Percentiles rank a stretch among this genome's conserved stretches.
phyloP scores from a whole-genome alignment of 768 basidiomycete species.

The Mycena vulgaris region DNA sequence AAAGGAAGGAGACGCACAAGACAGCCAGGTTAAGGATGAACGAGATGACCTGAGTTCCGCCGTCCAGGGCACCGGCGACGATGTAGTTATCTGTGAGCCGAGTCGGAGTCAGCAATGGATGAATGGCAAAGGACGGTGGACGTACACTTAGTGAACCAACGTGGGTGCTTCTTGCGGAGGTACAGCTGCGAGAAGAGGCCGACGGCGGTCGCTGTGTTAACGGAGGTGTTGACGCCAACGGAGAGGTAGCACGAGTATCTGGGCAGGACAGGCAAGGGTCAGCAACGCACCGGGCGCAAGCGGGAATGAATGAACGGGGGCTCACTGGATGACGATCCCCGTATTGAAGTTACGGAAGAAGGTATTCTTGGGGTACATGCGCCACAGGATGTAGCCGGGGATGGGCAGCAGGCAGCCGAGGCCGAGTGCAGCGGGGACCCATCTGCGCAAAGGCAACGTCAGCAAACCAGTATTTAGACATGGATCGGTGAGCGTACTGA shows the following conservation, averaged over 20 bases:
- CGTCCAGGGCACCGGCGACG: slow-evolving; percentile 57
- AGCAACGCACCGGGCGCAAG: too few species aligned
- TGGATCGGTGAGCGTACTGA: too few species aligned
- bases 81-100: slow-evolving; percentile 55
- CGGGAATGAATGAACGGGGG: slow-evolving; percentile 22
- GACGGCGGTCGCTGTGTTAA: slow-evolving; percentile 38
- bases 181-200: slow-evolving; percentile 40
- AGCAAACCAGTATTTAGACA: too few species aligned
- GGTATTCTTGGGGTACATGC: slow-evolving; percentile 45
- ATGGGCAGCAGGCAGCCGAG: slow-evolving; percentile 51
- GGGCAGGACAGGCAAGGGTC: slow-evolving; percentile 43
- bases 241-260: slow-evolving; percentile 40
- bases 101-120: slow-evolving; percentile 17
- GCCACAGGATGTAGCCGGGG: slow-evolving; percentile 51
- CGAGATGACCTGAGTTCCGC: slow-evolving; percentile 55
- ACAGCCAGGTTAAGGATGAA: slow-evolving; percentile 50
- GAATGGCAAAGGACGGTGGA: slow-evolving; percentile 24
- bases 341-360: slow-evolving; percentile 45
- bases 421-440: slow-evolving; percentile 46
- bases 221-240: slow-evolving; percentile 51
- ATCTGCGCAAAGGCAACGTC: too few species aligned
- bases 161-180: slow-evolving; percentile 53
- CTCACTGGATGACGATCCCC: slow-evolving; percentile 41
- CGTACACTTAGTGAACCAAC: slow-evolving; percentile 56
- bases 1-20: slow-evolving; percentile 14